phyloP scores from a whole-genome alignment of 352 stramenopile species.

The Plasmopara muralis region DNA sequence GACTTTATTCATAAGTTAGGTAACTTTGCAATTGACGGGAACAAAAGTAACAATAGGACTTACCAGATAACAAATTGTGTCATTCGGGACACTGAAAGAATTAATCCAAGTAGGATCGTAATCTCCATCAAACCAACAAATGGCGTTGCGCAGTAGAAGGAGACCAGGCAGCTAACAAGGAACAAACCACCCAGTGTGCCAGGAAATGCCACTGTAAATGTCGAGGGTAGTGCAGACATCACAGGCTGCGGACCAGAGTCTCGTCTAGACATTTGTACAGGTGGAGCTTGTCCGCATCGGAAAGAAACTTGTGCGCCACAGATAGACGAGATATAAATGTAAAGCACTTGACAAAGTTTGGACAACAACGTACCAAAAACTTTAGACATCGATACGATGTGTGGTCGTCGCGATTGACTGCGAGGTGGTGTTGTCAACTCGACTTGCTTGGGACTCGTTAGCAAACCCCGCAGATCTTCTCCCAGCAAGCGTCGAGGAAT shows the following conservation, averaged over 20 bases:
- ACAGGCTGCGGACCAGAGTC: conserved; percentile 34
- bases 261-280: conserved; percentile 31
- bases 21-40: too few relatives aligned
- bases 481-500: conserved; percentile 49
- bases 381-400: conserved; percentile 52
- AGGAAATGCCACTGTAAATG: conserved; percentile 61
- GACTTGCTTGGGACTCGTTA: conserved; percentile 47
- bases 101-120: conserved; percentile 72
- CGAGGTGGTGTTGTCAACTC: conserved; percentile 44
- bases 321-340: too few relatives aligned
- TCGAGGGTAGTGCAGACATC: conserved; percentile 38
- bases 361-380: conserved; percentile 33
- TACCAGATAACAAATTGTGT: conserved; percentile 59
- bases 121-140: conserved; percentile 84
- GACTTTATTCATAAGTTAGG: conserved; percentile 8
- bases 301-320: conserved; percentile 33
- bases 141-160: conserved; percentile 59
- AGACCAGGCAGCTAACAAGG: conserved; percentile 66
- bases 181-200: conserved; percentile 63
- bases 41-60: neutral
- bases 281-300: conserved; percentile 33
- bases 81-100: conserved; percentile 74
- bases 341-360: neutral
- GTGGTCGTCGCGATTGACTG: conserved; percentile 38
- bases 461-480: conserved; percentile 25